Conservation (phyloP, 2,329 filamentous ascomycete genomes). For the Fusarium anthophilum region DNA sequence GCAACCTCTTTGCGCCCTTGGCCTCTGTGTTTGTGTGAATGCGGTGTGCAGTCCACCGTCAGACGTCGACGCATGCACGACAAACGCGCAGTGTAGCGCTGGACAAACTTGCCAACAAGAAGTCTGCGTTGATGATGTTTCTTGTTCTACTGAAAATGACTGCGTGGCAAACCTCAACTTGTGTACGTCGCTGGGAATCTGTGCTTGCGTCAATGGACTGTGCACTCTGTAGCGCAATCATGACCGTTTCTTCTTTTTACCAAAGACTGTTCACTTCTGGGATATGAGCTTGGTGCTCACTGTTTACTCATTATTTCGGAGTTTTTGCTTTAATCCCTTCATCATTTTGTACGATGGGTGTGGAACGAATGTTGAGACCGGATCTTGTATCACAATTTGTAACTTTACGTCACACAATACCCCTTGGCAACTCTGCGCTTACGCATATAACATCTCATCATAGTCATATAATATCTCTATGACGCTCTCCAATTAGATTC, state of each 20-base stretch:
- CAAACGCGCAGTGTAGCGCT: neutral
- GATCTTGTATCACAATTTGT: neutral
- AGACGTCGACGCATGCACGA: neutral
- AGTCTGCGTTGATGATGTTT: neutral
- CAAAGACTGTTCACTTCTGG: slow-evolving; percentile 14
- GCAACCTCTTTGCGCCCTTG: slow-evolving; percentile 10
- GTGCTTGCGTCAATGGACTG: neutral
- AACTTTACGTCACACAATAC: neutral
- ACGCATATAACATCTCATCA: fast-evolving
- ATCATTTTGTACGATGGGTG: neutral
- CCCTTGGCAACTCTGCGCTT: neutral
- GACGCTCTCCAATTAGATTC: fast-evolving
- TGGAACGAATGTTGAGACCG: too few relatives aligned
- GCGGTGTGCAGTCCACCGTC: slow-evolving; percentile 6
- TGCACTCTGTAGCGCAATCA: neutral
- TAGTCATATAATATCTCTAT: too few relatives aligned
- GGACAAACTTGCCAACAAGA: slow-evolving; percentile 5
- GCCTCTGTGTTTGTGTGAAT: slow-evolving; percentile 21
- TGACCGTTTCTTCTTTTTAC: neutral
- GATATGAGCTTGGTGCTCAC: fast-evolving
- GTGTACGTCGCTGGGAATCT: neutral
- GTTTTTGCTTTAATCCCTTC: neutral
- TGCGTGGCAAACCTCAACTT: neutral
- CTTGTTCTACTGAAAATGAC: neutral
- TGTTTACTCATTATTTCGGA: too few relatives aligned